These are phyloP conservation scores for Carex pumila DNA, from an alignment of 176 grass and related monocot species.

Conservation along the genomic window DNA sequence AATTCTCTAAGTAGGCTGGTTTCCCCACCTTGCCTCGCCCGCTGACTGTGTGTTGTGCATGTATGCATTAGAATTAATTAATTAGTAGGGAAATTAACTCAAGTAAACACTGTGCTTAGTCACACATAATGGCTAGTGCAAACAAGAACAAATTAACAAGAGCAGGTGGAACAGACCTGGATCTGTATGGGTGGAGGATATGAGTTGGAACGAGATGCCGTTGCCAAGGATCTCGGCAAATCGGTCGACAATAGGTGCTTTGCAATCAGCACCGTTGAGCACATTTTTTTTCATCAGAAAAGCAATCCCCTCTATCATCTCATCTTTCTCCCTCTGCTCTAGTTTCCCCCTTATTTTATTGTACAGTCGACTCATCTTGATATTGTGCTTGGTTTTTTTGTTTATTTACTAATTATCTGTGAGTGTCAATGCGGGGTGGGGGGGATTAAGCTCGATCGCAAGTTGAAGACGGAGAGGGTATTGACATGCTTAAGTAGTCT, in stretches of 20 bases:
- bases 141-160: neutral
- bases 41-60: slow-evolving; percentile 6
- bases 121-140: neutral
- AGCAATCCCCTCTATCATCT: slow-evolving; percentile 28
- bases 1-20: slow-evolving; percentile 43
- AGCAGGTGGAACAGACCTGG: slow-evolving; percentile 10
- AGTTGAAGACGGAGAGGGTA: too few species aligned
- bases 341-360: too few species aligned
- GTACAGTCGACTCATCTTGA: too few species aligned
- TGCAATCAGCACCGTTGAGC: slow-evolving; percentile 48
- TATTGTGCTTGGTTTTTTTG: too few species aligned
- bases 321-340: too few species aligned
- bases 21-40: slow-evolving; percentile 22
- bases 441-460: too few species aligned
- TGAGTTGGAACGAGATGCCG: slow-evolving; percentile 47
- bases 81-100: neutral
- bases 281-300: slow-evolving; percentile 48
- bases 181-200: slow-evolving; percentile 52
- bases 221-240: slow-evolving; percentile 38
- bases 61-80: neutral
- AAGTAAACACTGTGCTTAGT: neutral
- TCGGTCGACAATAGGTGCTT: slow-evolving; percentile 36
- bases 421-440: too few species aligned
- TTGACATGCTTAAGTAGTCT: too few species aligned
- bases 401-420: too few species aligned